Base-by-base conservation (phyloP, 179 eudicot genomes). In the Amaranthus tricolor region DNA sequence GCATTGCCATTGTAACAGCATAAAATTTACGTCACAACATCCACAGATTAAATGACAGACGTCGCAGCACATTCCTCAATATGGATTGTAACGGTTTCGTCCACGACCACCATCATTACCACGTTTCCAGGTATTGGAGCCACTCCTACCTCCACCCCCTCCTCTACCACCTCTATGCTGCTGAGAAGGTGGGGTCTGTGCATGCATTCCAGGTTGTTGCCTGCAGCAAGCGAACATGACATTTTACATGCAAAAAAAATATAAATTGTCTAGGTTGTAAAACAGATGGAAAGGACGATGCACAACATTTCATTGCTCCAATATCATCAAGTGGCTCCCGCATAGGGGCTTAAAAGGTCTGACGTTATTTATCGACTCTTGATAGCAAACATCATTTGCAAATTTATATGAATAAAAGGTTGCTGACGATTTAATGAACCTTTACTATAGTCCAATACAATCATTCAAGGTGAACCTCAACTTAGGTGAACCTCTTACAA, bases 171-270 rank as follows among this genome's bases (percentile, higher is more conserved):
- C 89, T 84, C 90, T 83, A 57, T 77, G 88, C 57, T 85, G 88
- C 20, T 88, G 91, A 2, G 88, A 86, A 12, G 88, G 89, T 2
- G 85, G 89, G 4, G 85, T 79, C 19, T 80, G 88, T 66, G 84
- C 85, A 63, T 84, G 96, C 67, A 79, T 68, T 66, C 90, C 93
- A 49, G 94, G 90, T 65, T 93, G 98, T 84, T 91, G 98, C 92
- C 98, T 93, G 73, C 62, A 79, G 61, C 64, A 77, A 62, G 9
- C 74, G 40, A 52, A 45, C 74, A 81, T 44, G 53, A 17, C 6
- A 70, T 9, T 47, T 68, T 62, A 24, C 45, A 62, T 11, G 60
- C 7, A 31, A 20, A 43, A 47, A 6, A 19, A 13, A 45, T 7
- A 31, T 31, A 31, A 31, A 31, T 31, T 31, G 40, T 31, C 40